These are phyloP conservation scores for Fraxinus baroniana DNA, from an alignment of 305 asterid species.

Conservation along the genomic window DNA sequence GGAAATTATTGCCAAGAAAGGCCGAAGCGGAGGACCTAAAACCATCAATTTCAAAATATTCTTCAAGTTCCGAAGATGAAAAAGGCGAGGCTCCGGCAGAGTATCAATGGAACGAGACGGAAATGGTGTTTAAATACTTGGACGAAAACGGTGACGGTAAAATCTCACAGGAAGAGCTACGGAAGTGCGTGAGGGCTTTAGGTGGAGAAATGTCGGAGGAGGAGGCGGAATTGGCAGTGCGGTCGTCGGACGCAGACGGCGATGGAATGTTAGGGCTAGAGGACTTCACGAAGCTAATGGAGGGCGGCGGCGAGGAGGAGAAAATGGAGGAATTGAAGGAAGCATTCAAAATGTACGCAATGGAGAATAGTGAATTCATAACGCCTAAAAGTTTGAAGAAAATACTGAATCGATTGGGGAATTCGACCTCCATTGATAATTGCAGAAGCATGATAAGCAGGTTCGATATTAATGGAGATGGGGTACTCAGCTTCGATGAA, in stretches of 20 bases:
- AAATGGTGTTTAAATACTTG: too few species aligned
- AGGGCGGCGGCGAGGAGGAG: slow-evolving; percentile 15
- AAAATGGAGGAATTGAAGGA: slow-evolving; percentile 5
- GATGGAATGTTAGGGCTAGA: slow-evolving; percentile 21
- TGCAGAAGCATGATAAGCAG: slow-evolving; percentile 26
- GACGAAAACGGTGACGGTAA: neutral
- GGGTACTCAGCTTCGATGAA: slow-evolving; percentile 33
- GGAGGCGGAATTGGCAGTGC: slow-evolving; percentile 21
- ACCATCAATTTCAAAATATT: neutral
- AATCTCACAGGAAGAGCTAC: slow-evolving; percentile 13
- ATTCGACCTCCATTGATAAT: neutral
- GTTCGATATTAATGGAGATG: slow-evolving; percentile 32
- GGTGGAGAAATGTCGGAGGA: slow-evolving; percentile 22
- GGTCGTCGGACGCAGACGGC: slow-evolving; percentile 18
- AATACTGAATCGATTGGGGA: slow-evolving; percentile 12
- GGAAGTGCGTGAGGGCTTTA: neutral
- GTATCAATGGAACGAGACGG: too few species aligned
- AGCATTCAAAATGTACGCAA: slow-evolving; percentile 13
- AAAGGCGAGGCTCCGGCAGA: neutral
- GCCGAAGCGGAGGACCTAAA: neutral
- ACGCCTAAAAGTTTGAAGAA: slow-evolving; percentile 23
- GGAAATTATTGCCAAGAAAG: neutral
- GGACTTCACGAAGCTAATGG: slow-evolving; percentile 21
- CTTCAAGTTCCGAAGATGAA: neutral
- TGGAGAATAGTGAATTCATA: slow-evolving; percentile 1